These are phyloP conservation scores for Metschnikowia cerradonensis DNA, from an alignment of 805 yeast genomes.

Conservation along the genomic window DNA sequence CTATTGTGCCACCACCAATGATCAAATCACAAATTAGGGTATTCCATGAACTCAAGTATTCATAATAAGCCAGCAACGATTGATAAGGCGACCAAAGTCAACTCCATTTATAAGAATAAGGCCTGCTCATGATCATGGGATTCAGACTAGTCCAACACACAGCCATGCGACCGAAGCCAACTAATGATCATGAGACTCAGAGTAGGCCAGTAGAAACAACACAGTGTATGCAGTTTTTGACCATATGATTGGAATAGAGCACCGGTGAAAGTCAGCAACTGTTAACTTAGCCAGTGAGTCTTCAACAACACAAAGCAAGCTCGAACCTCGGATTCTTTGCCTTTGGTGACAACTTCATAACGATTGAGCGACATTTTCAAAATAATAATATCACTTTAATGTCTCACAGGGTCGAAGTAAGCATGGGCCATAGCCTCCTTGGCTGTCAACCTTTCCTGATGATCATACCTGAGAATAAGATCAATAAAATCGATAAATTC, in stretches of 20 bases:
- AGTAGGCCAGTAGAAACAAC: not conserved
- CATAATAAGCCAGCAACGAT: no score
- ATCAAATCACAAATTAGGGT: no score
- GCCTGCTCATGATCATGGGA: no score
- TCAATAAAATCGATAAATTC: conserved; percentile 69
- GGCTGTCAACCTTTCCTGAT: conserved; percentile 83
- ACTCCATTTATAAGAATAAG: not conserved
- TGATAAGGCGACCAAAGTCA: not conserved
- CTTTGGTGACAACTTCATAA: not conserved
- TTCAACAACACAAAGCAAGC: not conserved
- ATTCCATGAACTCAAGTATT: no score
- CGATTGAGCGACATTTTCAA: not conserved
- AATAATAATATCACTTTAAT: not conserved
- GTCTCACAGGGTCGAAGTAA: conserved; percentile 46
- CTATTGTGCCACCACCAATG: not conserved
- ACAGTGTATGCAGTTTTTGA: not conserved
- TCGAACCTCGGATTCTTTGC: not conserved
- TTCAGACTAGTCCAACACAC: no score
- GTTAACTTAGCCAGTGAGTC: not conserved
- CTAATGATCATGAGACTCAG: no score
- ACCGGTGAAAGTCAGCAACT: not conserved
- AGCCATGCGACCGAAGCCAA: no score
- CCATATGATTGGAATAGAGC: not conserved
- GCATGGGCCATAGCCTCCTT: conserved; percentile 80
- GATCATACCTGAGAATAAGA: conserved; percentile 73